Percentiles rank a stretch among this genome's conserved stretches.
phyloP scores from a whole-genome alignment of 208 protist genomes.

The Acanthamoeba sp. region DNA sequence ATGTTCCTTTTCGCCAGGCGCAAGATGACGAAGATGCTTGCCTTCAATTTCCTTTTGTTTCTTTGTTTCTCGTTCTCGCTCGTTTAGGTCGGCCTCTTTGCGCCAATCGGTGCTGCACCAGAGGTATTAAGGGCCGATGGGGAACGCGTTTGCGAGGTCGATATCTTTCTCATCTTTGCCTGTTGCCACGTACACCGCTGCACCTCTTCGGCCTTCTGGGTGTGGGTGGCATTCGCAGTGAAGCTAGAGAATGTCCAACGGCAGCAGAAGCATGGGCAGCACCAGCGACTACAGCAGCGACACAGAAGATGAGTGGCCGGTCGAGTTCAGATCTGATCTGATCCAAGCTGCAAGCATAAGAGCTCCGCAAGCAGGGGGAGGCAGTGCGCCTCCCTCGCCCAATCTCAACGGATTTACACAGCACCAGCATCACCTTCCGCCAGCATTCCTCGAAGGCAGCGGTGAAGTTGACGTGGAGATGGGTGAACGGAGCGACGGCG shows the following conservation, averaged over 20 bases:
- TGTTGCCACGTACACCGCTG: too few species aligned
- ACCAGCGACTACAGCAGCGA: neutral
- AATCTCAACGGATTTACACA: neutral
- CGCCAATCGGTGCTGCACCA: too few species aligned
- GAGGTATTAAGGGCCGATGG: too few species aligned
- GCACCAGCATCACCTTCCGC: neutral
- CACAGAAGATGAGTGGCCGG: neutral
- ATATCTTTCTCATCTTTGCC: too few species aligned
- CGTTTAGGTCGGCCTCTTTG: too few species aligned
- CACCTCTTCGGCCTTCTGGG: neutral
- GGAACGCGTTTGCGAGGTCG: too few species aligned
- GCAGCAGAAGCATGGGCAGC: neutral
- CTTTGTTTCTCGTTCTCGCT: too few species aligned
- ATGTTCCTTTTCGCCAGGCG: too few species aligned
- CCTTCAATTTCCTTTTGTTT: too few species aligned
- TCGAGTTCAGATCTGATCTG: conserved; percentile 40
- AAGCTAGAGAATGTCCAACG: too few species aligned
- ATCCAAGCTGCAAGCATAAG: neutral
- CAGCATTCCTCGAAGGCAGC: neutral
- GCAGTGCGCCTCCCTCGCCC: neutral
- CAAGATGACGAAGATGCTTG: too few species aligned
- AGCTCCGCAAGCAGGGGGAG: neutral
- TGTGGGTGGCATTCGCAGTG: too few species aligned
- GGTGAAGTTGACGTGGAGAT: neutral
- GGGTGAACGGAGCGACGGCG: neutral